Evolutionary conservation across 208 protist genomes (phyloP).

Genomic region (Willaertia magna): DNA sequence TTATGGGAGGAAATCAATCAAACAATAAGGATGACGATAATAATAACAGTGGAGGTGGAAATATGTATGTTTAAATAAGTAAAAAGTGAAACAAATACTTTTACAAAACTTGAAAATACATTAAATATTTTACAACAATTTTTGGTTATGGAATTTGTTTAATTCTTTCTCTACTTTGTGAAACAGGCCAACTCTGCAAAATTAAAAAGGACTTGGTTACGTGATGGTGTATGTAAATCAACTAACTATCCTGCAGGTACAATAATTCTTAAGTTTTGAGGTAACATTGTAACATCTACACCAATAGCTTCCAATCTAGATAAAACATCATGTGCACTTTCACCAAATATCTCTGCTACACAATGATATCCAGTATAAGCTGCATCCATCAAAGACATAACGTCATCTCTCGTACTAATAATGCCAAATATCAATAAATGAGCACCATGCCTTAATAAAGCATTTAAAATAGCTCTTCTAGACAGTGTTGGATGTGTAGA

Average conservation of each 20-base stretch:
- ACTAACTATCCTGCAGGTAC: no score
- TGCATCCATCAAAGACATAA: constrained; percentile 10
- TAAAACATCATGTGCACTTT: constrained; percentile 4
- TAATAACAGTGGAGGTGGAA: not conserved
- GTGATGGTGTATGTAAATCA: no score
- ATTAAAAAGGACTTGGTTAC: no score
- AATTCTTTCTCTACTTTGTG: no score
- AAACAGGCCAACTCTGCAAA: no score
- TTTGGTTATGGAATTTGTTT: no score
- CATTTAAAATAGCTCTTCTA: constrained; percentile 6
- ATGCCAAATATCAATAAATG: constrained; percentile 12
- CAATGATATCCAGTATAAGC: constrained; percentile 17
- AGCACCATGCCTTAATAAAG: constrained; percentile 10
- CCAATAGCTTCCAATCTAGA: constrained; percentile 16
- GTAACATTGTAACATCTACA: not conserved
- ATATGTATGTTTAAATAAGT: not conserved
- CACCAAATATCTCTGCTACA: constrained; percentile 19
- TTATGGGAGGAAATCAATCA: not conserved
- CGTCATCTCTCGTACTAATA: constrained; percentile 12
- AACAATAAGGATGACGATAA: not conserved
- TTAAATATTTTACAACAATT: no score
- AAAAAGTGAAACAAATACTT: no score
- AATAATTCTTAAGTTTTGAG: constrained; percentile 8
- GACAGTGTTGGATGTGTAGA: constrained; percentile 9
- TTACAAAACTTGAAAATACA: no score